Base-by-base conservation (phyloP, 2,329 filamentous ascomycete genomes). In the Botrytis paeoniae region DNA sequence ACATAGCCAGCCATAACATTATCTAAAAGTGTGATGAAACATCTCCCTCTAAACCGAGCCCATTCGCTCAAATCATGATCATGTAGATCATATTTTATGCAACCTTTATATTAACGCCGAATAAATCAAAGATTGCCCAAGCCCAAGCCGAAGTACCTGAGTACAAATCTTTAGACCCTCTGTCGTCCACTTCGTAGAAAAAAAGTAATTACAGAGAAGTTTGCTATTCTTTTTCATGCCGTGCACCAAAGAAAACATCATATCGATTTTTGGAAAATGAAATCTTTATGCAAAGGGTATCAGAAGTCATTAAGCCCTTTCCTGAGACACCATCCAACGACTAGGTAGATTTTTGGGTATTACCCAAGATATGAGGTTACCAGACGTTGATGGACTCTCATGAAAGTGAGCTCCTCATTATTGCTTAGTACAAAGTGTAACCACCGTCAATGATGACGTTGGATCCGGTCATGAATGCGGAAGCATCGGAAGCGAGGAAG, bases 391-490 rank as follows among this genome's bases (percentile, higher is more conserved):
- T 29, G 37, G 18, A 41, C 9, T 57, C 64, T 57, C 64, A 57
- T 7, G 37, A 37, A 60, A 32, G 22, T 29, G 57, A 45, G 73
- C 70, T 74, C 75, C 70, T 78, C 73, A 76, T 35, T 75, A 77
- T 64, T 76, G 73, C 72, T 76, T 72, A 80, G 74, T 80, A 80
- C 48, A 80, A 76, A 37, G 79, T 79, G 73, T 80, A 80, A 37
- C 79, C 79, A 68, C 79, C 79, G 59, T 80, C 79, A 22, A 80
- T 80, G 69, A 79, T 75, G 66, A 80, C 86, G 84, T 94, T 92
- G 80, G 88, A 86, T 70, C 93, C 92, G 51, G 92, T 95, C 91
- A 94, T 93, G 85, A 92, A 95, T 77, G 85, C 84, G 59, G 89
- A 91, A 14, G 91, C 87, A 80, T 94, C 92, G 10, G 89, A 92